Evolutionary conservation across 768 basidiomycete genomes (phyloP), one percentile per base, ranked within the genome.

Genomic region (Boletus insuetus): DNA sequence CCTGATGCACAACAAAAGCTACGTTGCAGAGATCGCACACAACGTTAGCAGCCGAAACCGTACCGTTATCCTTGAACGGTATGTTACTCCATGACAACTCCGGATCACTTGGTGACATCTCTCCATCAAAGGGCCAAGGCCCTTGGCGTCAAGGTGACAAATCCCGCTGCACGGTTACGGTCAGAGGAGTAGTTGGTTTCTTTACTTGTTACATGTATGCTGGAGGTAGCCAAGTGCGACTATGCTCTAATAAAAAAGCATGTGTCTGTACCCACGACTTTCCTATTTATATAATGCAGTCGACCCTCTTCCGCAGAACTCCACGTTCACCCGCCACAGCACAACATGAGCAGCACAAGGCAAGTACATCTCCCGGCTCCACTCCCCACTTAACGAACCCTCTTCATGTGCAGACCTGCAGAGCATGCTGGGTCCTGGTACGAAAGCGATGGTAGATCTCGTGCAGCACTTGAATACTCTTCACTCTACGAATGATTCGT

Each of bases 1-100:
- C 59, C 81, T 98, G 49, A 95, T 98, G 94, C 95, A 98, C 84
- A 95, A 93, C 85, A 92, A 92, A 80, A 87, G 78, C 67, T 98
- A 89, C 71, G 87, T 94, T 46, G 97, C 94, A 51, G 93, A 96
- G 74, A 94, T 99, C 65, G 97, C 97, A 49, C 95, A 97, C 82
- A 87, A 85, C 64, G 94, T 99, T 61, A 91, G 88, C 78, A 91
- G 90, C 80, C 88, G 92, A 73, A 98, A 98, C 82, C 91, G 97
- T 64, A 86, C 86, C 51, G 77, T 82, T 54, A 94, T 99, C 64
- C 77, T 98, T 48, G 93, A 95, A 76, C 83, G 94, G 88, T 91
- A 59, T 2, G 64, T 56, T 39, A 41, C 77, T 73, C 22, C 4
- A 9, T 19, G 19, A 46, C 11, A 22, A n/a, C 20, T 14, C 38